Percentiles rank a stretch among this genome's conserved stretches.
Conservation (phyloP, 139 green algal genomes). For the Chlorella sp. region DNA sequence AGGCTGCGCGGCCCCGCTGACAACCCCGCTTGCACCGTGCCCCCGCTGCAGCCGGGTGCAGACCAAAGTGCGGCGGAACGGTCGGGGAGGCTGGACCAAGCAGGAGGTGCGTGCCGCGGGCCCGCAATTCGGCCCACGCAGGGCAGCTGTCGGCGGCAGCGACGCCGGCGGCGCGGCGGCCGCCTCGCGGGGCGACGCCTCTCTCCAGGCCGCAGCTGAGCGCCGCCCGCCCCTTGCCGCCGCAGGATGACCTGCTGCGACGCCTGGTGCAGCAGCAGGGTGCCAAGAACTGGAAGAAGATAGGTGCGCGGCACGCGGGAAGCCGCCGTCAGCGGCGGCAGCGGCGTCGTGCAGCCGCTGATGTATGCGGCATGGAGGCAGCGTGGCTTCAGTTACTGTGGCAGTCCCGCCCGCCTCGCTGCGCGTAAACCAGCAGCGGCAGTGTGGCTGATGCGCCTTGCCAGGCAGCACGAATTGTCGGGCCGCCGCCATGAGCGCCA, state of each 20-base stretch:
- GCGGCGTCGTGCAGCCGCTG: neutral
- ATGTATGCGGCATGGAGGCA: too few relatives aligned
- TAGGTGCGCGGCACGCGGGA: conserved; percentile 58
- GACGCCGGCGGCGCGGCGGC: neutral
- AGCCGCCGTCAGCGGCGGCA: neutral
- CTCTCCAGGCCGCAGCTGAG: neutral
- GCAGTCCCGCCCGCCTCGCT: too few relatives aligned
- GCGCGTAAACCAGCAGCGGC: too few relatives aligned
- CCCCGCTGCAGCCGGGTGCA: conserved; percentile 24
- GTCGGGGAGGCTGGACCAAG: conserved; percentile 33
- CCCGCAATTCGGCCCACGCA: neutral
- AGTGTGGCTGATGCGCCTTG: too few relatives aligned
- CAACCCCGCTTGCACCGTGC: too few relatives aligned
- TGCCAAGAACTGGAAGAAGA: conserved; percentile 89
- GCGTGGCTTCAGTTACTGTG: too few relatives aligned
- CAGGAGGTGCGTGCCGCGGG: conserved; percentile 20
- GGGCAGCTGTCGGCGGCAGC: conserved; percentile 6
- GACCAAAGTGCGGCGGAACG: conserved; percentile 18
- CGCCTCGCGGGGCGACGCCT: neutral
- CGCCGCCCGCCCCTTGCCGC: neutral
- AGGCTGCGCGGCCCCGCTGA: too few relatives aligned
- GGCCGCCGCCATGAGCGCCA: too few relatives aligned
- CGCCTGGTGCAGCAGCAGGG: conserved; percentile 76
- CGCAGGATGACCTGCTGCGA: conserved; percentile 84
- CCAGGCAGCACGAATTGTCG: too few relatives aligned